Base-by-base conservation (phyloP, 148 eudicot species). In the Polygonum maritimum region DNA sequence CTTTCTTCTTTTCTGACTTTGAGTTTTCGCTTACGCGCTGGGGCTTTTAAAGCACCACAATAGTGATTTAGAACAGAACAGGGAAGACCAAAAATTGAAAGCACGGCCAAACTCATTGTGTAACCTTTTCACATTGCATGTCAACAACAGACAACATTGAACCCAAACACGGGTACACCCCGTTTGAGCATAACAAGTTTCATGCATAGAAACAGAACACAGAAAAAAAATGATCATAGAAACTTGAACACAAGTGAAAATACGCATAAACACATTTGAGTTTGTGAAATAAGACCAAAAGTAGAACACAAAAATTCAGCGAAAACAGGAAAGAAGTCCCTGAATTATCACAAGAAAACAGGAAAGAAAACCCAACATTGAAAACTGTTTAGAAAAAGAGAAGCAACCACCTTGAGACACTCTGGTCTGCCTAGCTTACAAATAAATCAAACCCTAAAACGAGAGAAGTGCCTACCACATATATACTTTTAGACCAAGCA, bases 31-130 rank as follows among this genome's bases (percentile, higher is more conserved):
- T 91, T 74, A 85, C 92, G 80, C 77, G 86, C 86, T 88, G 98
- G 97, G 90, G 97, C 98, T 91, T 91, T 94, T 87, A 41, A 67
- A 86, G 97, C 93, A 90, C 97, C 97, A 90, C 81, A 83, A 84
- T 48, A 84, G 85, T 62, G 84, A 80, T 94, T 91, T 80, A 94
- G 93, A 85, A 82, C 79, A 78, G 74, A 72, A 45, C 78, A 73
- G 74, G 75, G 79, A 57, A 76, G 81, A 70, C 77, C 78, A 80
- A 80, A 69, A 47, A 84, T 76, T 76, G 78, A 76, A 83, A 83
- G 76, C 84, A 87, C 22, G 79, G 67, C 85, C 83, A 74, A 14
- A 48, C 69, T 71, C 74, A 85, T 79, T 72, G 79, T 76, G 67
- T 31, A 41, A 62, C 38, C 76, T 75, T 69, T 75, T 76, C 78